Evolutionary conservation across 1,284 basidiomycete species (phyloP), one percentile per base, ranked within the genome.

Genomic region (Trametes polyzona): DNA sequence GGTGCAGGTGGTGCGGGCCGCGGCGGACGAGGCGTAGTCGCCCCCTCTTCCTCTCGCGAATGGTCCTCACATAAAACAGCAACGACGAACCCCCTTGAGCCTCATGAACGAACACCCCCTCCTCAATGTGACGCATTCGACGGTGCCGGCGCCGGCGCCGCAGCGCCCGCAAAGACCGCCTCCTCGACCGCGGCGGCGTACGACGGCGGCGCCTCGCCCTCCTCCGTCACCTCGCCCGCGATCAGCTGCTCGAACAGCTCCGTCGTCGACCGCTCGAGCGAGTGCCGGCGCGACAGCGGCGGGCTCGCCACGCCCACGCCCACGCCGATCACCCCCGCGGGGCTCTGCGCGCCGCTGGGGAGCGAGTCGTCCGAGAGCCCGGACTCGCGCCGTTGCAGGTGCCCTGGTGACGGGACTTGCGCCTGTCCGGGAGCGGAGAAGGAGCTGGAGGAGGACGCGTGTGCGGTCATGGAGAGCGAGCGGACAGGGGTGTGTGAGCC

Each of bases 171-270:
- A n/a, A n/a, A n/a, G n/a, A 48, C 46, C 3, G 42, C 23, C 12
- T 26, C 39, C 26, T 52, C 59, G 27, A 62, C 58, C 30, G 58
- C 63, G 19, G 64, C 74, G 56, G 81, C 79, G 65, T 90, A 90
- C 11, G 78, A 70, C 7, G 88, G 88, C 0, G 88, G 87, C 30
- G 78, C 75, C 64, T 90, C 87, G 23, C 88, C 88, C 19, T 74
- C 74, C 65, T 85, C 81, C 35, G 79, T 83, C 70, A 85, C 82
- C 66, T 84, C 80, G 6, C 88, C 88, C 19, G 81, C 77, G 30
- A 90, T 77, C 12, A 90, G 74, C 32, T 83, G 76, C 62, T 83
- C 82, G 58, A 85, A 89, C 61, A 82, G 76, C 50, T 72, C 71
- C 16, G 61, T 58, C 27, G 57, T 62, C 59, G 75, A 83, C 30